These are phyloP conservation scores for Aurinia saxatilis DNA, from an alignment of 345 rosid genomes.

Conservation along the genomic window DNA sequence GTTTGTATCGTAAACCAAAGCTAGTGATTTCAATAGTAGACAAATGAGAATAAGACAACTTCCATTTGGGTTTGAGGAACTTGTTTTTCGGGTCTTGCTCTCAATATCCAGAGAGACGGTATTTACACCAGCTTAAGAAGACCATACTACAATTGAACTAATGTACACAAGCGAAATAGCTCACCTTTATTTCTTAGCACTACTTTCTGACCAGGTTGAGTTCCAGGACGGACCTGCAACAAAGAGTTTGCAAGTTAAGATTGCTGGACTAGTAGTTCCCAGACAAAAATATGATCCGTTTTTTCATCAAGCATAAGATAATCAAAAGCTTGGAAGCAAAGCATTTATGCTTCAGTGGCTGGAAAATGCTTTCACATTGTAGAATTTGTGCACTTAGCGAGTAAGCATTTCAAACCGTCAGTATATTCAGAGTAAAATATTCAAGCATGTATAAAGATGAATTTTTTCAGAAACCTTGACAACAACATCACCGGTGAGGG, in stretches of 20 bases:
- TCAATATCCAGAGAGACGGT: not conserved
- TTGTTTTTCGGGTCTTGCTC: not conserved
- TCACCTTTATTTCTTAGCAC: constrained; percentile 93
- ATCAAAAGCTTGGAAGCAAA: not conserved
- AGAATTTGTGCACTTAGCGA: not conserved
- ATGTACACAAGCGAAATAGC: constrained; percentile 5
- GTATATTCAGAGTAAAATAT: not conserved
- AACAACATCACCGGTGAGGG: constrained; percentile 95
- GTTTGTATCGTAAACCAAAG: constrained; percentile 4
- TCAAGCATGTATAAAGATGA: not conserved
- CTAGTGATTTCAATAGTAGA: not conserved
- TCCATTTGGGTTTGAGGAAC: no score
- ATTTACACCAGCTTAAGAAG: not conserved
- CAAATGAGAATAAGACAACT: not conserved
- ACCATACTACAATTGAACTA: not conserved
- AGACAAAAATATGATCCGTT: not conserved
- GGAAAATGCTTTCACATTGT: not conserved
- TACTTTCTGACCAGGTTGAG: constrained; percentile 98
- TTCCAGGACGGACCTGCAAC: constrained; percentile 84
- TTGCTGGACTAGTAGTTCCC: not conserved
- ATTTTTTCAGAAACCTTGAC: constrained; percentile 74
- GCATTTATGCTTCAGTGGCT: not conserved
- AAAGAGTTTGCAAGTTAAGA: constrained; percentile 5
- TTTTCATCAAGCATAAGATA: not conserved
- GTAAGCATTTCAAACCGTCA: not conserved